These are phyloP conservation scores for Chytriomyces sp. DNA, from an alignment of 192 early-diverging fungal genomes.

Conservation along the genomic window DNA sequence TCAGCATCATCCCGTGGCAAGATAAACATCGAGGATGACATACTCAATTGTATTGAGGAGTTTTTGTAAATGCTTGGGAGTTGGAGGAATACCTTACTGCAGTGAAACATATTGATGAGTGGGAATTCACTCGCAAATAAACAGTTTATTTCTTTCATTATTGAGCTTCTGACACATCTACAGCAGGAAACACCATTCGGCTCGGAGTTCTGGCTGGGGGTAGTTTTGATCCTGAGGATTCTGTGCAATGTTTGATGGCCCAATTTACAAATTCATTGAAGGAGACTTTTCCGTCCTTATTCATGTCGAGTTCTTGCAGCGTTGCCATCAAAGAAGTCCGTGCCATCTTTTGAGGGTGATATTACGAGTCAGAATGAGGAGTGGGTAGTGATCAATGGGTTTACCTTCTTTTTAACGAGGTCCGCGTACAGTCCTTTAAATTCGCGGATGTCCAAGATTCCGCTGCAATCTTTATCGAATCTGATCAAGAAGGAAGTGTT, in stretches of 20 bases:
- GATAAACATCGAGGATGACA: too few species aligned
- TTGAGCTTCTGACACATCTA: too few species aligned
- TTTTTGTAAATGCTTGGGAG: too few species aligned
- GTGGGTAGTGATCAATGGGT: constrained; percentile 15
- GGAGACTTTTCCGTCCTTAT: constrained; percentile 44
- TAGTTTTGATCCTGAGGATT: background rate
- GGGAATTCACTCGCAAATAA: too few species aligned
- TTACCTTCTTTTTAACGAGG: constrained; percentile 40
- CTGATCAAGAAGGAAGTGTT: background rate
- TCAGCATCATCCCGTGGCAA: too few species aligned
- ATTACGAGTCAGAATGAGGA: constrained; percentile 27
- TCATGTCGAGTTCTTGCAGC: constrained; percentile 45
- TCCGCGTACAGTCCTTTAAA: constrained; percentile 47
- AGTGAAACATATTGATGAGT: too few species aligned
- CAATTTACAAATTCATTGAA: constrained; percentile 48
- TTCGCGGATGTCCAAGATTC: constrained; percentile 45
- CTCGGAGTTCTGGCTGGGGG: background rate
- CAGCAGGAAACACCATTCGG: background rate
- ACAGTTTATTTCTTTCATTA: too few species aligned
- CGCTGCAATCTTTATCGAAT: constrained; percentile 45
- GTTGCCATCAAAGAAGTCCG: constrained; percentile 37
- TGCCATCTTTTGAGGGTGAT: constrained; percentile 28
- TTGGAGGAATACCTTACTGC: too few species aligned
- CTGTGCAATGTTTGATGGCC: constrained; percentile 21
- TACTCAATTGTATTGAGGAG: too few species aligned